Percentiles rank a stretch among this genome's conserved stretches.
These are phyloP conservation scores for Wickerhamomyces sp. DNA, from an alignment of 1,139 yeast species.

Conservation along the genomic window DNA sequence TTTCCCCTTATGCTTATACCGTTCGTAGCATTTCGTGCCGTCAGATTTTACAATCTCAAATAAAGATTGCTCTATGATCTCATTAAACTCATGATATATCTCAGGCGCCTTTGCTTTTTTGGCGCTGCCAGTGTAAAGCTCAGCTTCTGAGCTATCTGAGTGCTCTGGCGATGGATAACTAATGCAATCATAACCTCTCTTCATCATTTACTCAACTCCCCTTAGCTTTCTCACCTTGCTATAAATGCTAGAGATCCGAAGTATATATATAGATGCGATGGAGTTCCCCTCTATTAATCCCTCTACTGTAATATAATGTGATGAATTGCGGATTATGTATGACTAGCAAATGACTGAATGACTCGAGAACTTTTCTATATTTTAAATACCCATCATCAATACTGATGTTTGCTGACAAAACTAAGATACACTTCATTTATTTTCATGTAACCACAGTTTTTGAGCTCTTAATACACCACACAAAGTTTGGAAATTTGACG, in stretches of 20 bases:
- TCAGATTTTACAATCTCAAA: slow-evolving; percentile 9
- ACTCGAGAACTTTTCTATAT: too few relatives aligned
- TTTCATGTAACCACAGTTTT: slow-evolving; percentile 1
- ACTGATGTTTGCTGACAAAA: too few relatives aligned
- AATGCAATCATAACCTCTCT: slow-evolving; percentile 5
- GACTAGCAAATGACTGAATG: not conserved
- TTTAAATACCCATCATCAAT: too few relatives aligned
- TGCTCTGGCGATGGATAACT: slow-evolving; percentile 15
- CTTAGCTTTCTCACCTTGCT: not conserved
- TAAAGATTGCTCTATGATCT: slow-evolving; percentile 8
- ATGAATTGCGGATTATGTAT: not conserved
- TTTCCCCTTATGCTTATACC: slow-evolving; percentile 6
- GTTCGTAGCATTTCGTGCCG: slow-evolving; percentile 1
- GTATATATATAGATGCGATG: too few relatives aligned
- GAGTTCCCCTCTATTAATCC: not conserved
- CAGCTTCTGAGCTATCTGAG: slow-evolving; percentile 6
- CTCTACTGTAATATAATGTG: not conserved
- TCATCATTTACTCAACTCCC: slow-evolving; percentile 4
- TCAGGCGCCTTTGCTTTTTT: too few relatives aligned
- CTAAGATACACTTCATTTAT: too few relatives aligned
- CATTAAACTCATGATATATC: slow-evolving; percentile 16
- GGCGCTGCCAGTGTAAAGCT: not conserved
- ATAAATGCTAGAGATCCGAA: too few relatives aligned
- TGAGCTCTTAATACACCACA: too few relatives aligned
- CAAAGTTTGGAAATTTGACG: not conserved